phyloP scores from a whole-genome alignment of 2,329 filamentous ascomycete genomes.

The Furcasterigmium sp. region DNA sequence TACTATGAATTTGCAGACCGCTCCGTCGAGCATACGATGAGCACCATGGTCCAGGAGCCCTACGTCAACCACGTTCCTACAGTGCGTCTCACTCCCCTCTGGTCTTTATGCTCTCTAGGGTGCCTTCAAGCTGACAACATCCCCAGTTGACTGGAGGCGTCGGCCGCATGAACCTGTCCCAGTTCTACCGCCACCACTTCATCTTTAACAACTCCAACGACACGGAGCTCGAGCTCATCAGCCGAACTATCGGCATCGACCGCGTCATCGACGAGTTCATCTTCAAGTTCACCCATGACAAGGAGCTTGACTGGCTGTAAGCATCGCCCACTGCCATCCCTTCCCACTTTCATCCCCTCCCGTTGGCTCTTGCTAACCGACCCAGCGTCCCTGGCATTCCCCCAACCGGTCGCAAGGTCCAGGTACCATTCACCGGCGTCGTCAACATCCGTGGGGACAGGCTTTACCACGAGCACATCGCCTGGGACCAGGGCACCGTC shows the following conservation, averaged over 20 bases:
- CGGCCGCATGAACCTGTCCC: conserved; percentile 55
- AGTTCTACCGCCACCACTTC: conserved; percentile 70
- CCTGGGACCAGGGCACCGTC: conserved; percentile 63
- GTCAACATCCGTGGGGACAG: conserved; percentile 60
- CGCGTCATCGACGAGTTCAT: conserved; percentile 69
- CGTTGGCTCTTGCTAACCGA: too few relatives aligned
- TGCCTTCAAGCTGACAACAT: background rate
- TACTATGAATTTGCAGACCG: conserved; percentile 65
- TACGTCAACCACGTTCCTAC: conserved; percentile 77
- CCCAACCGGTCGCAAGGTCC: conserved; percentile 45
- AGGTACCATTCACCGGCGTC: conserved; percentile 56
- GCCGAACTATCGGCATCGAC: conserved; percentile 66
- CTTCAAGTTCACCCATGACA: conserved; percentile 58
- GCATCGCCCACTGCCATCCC: too few relatives aligned
- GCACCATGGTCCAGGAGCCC: conserved; percentile 74
- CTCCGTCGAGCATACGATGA: conserved; percentile 68
- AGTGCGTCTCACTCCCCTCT: too few relatives aligned
- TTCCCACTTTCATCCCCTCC: too few relatives aligned
- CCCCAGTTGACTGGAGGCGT: conserved; percentile 55
- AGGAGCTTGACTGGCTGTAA: conserved; percentile 66
- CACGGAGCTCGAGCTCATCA: conserved; percentile 62
- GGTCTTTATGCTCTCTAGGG: too few relatives aligned
- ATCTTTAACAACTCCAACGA: conserved; percentile 69
- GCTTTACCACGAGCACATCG: conserved; percentile 61
- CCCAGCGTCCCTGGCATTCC: conserved; percentile 48